These are phyloP conservation scores for Plasmodium gallinaceum DNA, from an alignment of 169 alveolate genomes.

Conservation along the genomic window DNA sequence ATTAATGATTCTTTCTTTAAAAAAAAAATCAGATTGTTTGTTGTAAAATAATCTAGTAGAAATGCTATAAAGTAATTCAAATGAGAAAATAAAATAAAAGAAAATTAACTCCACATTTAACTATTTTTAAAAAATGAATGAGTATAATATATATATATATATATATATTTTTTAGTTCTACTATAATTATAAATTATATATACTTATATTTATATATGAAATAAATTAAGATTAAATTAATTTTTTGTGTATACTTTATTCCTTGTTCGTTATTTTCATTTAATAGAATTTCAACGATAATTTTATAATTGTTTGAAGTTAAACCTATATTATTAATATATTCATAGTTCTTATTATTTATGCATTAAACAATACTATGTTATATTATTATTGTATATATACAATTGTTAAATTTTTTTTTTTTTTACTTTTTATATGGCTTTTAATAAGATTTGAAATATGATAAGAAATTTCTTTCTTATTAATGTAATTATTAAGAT, in stretches of 20 bases:
- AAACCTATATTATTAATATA: conserved; percentile 27
- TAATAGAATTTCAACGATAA: conserved; percentile 56
- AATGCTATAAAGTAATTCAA: conserved; percentile 15
- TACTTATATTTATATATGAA: neutral
- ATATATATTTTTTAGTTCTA: neutral
- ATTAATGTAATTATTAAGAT: conserved; percentile 1
- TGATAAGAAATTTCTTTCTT: conserved; percentile 41
- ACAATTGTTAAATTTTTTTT: neutral
- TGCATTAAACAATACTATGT: too few species aligned
- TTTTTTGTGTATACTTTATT: conserved; percentile 24
- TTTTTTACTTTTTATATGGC: conserved; percentile 54
- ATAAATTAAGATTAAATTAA: neutral
- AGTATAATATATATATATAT: neutral
- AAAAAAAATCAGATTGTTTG: conserved; percentile 63
- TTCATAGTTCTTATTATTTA: neutral
- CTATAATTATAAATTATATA: neutral
- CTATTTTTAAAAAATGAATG: neutral
- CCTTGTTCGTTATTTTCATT: conserved; percentile 68
- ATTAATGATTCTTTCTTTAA: conserved; percentile 40
- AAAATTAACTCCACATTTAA: too few species aligned
- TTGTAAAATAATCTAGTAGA: conserved; percentile 53
- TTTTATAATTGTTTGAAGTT: conserved; percentile 54
- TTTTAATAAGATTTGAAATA: conserved; percentile 58
- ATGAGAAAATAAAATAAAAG: neutral
- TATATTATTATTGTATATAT: neutral